Percentiles rank a stretch among this genome's conserved stretches.
These are phyloP conservation scores for Rhodotorula sp. DNA, from an alignment of 1,284 basidiomycete genomes.

Conservation along the genomic window DNA sequence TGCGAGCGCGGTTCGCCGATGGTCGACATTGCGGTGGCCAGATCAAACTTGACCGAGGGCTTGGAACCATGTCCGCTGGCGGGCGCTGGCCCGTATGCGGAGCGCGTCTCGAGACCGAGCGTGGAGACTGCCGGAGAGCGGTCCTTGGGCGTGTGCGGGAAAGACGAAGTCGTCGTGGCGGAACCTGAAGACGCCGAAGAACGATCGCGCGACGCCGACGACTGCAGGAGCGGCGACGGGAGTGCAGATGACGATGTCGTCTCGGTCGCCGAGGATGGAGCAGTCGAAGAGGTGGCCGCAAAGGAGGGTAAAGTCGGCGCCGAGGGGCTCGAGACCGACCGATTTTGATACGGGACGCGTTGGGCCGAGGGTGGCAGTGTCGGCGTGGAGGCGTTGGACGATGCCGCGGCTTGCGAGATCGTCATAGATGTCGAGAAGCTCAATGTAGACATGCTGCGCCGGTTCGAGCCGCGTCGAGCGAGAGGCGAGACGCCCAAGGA, in stretches of 20 bases:
- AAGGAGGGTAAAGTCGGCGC: conserved; percentile 2
- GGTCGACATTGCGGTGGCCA: conserved; percentile 4
- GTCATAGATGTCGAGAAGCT: conserved; percentile 24
- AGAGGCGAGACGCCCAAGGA: conserved; percentile 8
- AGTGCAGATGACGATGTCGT: conserved; percentile 4
- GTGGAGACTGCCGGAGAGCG: conserved; percentile 22
- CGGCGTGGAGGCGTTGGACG: background rate
- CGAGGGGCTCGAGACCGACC: conserved; percentile 31
- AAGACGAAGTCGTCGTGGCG: conserved; percentile 23
- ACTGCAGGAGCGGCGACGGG: background rate
- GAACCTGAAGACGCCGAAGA: conserved; percentile 30
- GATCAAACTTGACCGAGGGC: conserved; percentile 28
- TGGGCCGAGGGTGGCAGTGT: conserved; percentile 1
- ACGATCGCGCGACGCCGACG: conserved; percentile 8
- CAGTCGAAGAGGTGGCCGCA: background rate
- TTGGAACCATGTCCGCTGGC: background rate
- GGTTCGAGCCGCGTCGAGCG: conserved; percentile 19
- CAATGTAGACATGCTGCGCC: conserved; percentile 28
- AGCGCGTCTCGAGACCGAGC: conserved; percentile 14
- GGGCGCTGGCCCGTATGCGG: background rate
- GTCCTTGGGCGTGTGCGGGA: conserved; percentile 32
- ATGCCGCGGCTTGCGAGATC: conserved; percentile 4
- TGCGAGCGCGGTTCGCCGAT: background rate
- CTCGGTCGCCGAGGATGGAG: background rate
- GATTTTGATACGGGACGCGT: conserved; percentile 16